Evolutionary conservation across 306 rosid genomes (phyloP).

Genomic region (Gleditsia sinensis): DNA sequence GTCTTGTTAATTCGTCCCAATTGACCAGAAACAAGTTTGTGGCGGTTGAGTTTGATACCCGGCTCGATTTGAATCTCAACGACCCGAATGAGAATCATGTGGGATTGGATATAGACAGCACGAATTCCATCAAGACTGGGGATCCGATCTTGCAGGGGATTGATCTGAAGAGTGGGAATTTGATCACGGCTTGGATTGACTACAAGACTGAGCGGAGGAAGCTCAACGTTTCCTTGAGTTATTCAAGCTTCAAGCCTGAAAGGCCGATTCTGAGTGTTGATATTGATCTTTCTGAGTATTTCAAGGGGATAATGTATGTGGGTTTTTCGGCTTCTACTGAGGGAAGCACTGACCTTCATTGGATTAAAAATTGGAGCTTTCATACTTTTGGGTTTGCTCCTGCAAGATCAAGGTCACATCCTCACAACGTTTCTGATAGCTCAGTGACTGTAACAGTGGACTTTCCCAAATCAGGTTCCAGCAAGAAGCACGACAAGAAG

Average conservation of each 20-base stretch:
- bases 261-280: slow-evolving; percentile 47
- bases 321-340: slow-evolving; percentile 73
- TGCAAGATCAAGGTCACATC: slow-evolving; percentile 26
- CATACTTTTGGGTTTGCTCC: slow-evolving; percentile 51
- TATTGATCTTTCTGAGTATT: slow-evolving; percentile 53
- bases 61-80: slow-evolving; percentile 37
- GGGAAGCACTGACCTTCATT: slow-evolving; percentile 76
- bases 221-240: slow-evolving; percentile 59
- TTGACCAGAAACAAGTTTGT: slow-evolving; percentile 45
- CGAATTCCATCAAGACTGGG: slow-evolving; percentile 55
- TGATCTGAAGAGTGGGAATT: slow-evolving; percentile 60
- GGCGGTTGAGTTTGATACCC: slow-evolving; percentile 76
- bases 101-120: slow-evolving; percentile 55
- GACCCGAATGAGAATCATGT: slow-evolving; percentile 76
- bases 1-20: slow-evolving; percentile 50
- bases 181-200: slow-evolving; percentile 78
- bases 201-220: slow-evolving; percentile 47
- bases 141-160: slow-evolving; percentile 50
- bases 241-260: slow-evolving; percentile 54
- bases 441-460: slow-evolving; percentile 36
- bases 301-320: slow-evolving; percentile 42
- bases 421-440: slow-evolving; percentile 63
- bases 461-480: neutral
- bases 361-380: slow-evolving; percentile 67
- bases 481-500: slow-evolving; percentile 9